Percentiles rank a stretch among this genome's conserved stretches.
phyloP scores from a whole-genome alignment of 106 monocot genomes.

The Dactylorhiza incarnata region DNA sequence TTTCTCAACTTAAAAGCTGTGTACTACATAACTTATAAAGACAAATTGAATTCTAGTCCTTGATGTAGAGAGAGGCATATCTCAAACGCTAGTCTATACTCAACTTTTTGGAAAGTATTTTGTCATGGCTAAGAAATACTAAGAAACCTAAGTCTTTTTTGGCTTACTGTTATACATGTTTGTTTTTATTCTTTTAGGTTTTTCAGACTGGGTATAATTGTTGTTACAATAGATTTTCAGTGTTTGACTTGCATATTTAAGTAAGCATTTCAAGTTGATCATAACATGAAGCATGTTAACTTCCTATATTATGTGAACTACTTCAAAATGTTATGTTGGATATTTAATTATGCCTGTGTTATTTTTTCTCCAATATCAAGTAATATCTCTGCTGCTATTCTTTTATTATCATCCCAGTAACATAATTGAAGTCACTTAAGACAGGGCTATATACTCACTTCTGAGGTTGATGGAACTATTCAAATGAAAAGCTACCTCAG shows the following conservation, averaged over 20 bases:
- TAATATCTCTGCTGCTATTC: not conserved
- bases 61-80: not conserved
- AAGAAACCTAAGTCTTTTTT: not conserved
- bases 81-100: not conserved
- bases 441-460: constrained; percentile 96
- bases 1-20: too few species aligned
- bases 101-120: not conserved
- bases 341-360: not conserved
- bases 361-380: not conserved
- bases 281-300: not conserved
- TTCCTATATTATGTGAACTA: not conserved
- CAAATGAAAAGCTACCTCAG: constrained; percentile 99
- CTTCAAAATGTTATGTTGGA: not conserved
- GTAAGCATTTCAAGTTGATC: not conserved
- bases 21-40: not conserved
- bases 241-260: not conserved
- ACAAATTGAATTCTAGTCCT: not conserved
- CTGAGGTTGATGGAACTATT: constrained; percentile 99
- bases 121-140: not conserved
- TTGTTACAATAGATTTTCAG: not conserved
- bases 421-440: not conserved
- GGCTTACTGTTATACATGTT: too few species aligned
- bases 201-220: not conserved
- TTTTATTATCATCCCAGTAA: not conserved
- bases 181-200: not conserved